These are phyloP conservation scores for Diaporthe eres DNA, from an alignment of 2,329 filamentous ascomycete species.

Conservation along the genomic window DNA sequence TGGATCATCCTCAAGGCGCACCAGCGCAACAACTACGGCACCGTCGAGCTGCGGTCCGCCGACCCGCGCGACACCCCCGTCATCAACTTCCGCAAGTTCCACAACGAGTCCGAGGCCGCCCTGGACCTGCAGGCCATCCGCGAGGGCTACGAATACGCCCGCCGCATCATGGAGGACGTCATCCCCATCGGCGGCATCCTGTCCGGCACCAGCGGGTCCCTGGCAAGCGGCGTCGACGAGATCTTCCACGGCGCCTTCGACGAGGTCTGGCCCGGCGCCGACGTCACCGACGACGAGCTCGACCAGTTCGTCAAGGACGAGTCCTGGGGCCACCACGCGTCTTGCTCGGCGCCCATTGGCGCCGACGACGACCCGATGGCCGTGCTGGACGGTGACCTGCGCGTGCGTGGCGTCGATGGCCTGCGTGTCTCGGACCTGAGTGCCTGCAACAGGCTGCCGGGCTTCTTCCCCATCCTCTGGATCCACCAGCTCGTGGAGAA, in stretches of 20 bases:
- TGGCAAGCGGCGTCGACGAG: conserved; percentile 22
- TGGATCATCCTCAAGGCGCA: conserved; percentile 46
- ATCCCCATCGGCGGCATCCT: conserved; percentile 23
- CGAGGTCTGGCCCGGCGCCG: conserved; percentile 21
- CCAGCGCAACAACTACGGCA: conserved; percentile 46
- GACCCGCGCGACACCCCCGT: conserved; percentile 44
- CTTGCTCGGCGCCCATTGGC: conserved; percentile 28
- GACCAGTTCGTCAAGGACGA: conserved; percentile 31
- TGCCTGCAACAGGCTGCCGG: conserved; percentile 31
- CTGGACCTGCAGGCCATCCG: conserved; percentile 65
- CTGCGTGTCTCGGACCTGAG: conserved; percentile 26
- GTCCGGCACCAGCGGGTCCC: not conserved
- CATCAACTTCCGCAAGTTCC: conserved; percentile 70
- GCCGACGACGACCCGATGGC: conserved; percentile 27
- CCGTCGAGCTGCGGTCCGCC: conserved; percentile 43
- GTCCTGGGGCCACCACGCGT: conserved; percentile 34
- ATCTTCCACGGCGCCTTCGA: conserved; percentile 29
- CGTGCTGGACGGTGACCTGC: conserved; percentile 29
- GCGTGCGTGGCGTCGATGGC: conserved; percentile 24
- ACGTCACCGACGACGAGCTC: conserved; percentile 17
- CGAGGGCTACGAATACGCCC: conserved; percentile 29
- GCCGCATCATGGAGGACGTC: conserved; percentile 29
- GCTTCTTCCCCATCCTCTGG: conserved; percentile 28
- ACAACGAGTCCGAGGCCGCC: conserved; percentile 25
- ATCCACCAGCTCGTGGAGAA: conserved; percentile 36